A percentile compares a stretch with the other conserved stretches of the same genome.
Conservation (phyloP, 106 monocot genomes). For the Platanthera guangdongensis region DNA sequence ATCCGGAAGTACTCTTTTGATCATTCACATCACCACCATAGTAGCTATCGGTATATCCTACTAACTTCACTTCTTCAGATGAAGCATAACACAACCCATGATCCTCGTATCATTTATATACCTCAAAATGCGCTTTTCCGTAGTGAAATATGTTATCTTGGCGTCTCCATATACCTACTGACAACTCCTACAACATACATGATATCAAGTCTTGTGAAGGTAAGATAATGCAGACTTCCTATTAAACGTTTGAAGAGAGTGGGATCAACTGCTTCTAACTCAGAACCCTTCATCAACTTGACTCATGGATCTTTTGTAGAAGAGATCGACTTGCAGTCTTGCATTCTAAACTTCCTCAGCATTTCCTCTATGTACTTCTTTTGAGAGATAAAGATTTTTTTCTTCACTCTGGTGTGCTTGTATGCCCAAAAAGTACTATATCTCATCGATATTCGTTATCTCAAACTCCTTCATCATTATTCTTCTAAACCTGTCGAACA, state of each 20-base stretch:
- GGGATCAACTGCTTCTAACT: neutral
- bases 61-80: neutral
- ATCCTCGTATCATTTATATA: neutral
- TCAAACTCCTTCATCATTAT: neutral
- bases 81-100: neutral
- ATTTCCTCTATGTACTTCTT: neutral
- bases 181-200: neutral
- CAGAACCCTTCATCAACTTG: neutral
- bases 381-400: neutral
- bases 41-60: neutral
- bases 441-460: neutral
- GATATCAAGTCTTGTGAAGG: neutral
- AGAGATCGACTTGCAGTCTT: neutral
- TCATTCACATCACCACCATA: neutral
- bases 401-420: neutral
- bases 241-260: neutral
- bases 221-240: neutral
- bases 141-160: neutral
- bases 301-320: neutral
- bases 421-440: neutral
- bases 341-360: neutral
- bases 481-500: neutral
- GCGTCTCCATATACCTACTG: neutral
- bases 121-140: neutral
- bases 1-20: neutral